Conservation (phyloP, 208 protist species). For the Zelonia costaricensis region DNA sequence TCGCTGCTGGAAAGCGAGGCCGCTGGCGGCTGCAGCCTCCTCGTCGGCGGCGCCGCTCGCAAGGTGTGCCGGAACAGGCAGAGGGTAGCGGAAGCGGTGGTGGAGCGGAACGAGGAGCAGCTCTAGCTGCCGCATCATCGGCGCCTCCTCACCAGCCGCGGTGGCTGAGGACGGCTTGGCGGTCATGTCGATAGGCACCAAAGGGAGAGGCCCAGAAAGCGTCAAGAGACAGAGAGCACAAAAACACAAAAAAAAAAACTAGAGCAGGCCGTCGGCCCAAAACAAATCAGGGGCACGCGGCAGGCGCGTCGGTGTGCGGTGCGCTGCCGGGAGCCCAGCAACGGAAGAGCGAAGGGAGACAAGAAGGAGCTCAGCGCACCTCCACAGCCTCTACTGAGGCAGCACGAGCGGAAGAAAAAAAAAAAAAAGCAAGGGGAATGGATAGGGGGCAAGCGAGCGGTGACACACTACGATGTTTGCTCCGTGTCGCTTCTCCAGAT, state of each 20-base stretch:
- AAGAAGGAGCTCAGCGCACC: not conserved
- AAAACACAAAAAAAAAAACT: slow-evolving; percentile 14
- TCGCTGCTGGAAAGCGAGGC: not conserved
- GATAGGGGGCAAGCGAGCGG: too few relatives aligned
- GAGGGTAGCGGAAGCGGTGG: slow-evolving; percentile 48
- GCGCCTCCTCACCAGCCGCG: slow-evolving; percentile 16
- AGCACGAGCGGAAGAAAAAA: too few relatives aligned
- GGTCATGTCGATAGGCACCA: slow-evolving; percentile 5
- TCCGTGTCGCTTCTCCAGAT: too few relatives aligned
- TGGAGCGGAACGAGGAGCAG: slow-evolving; percentile 46
- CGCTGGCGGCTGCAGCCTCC: not conserved
- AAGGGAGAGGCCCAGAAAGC: too few relatives aligned
- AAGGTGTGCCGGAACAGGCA: slow-evolving; percentile 32
- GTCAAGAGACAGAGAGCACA: not conserved
- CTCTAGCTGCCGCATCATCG: slow-evolving; percentile 46
- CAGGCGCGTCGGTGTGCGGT: too few relatives aligned
- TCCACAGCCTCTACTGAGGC: too few relatives aligned
- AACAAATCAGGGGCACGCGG: too few relatives aligned
- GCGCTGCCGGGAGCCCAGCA: too few relatives aligned
- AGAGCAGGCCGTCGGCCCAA: not conserved
- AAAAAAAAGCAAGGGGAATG: too few relatives aligned
- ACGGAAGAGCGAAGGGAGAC: not conserved
- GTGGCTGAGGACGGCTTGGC: not conserved
- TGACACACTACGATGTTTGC: too few relatives aligned
- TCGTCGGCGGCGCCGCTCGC: not conserved